Conservation (phyloP, 1,139 yeast genomes). For the Chernovozyma sophiae-reginae region DNA sequence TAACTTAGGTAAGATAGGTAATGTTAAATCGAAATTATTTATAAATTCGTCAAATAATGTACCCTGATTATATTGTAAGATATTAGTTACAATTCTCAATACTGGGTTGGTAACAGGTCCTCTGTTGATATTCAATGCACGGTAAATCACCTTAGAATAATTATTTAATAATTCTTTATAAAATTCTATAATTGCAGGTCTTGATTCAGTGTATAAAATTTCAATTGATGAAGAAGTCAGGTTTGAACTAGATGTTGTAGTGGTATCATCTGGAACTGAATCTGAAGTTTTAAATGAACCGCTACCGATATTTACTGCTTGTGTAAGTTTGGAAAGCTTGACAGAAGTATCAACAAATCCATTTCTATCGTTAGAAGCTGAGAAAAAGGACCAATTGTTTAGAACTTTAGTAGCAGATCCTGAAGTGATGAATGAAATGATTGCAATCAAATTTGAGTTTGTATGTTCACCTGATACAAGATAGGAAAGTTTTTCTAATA, state of each 20-base stretch:
- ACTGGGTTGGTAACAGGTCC: conserved; percentile 62
- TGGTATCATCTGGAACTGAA: conserved; percentile 16
- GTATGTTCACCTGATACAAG: conserved; percentile 10
- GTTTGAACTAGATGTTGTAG: not conserved
- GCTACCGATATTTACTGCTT: conserved; percentile 14
- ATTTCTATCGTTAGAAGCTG: conserved; percentile 58
- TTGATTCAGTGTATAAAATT: conserved; percentile 8
- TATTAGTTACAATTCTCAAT: conserved; percentile 49
- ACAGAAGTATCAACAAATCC: conserved; percentile 42
- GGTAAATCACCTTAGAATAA: conserved; percentile 60
- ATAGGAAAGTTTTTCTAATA: conserved; percentile 14
- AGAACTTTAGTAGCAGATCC: conserved; percentile 18
- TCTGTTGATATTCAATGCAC: conserved; percentile 59
- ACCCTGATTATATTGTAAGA: conserved; percentile 49
- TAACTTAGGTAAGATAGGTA: conserved; percentile 59
- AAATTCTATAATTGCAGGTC: conserved; percentile 27
- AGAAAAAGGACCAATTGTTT: conserved; percentile 54
- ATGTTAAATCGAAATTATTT: conserved; percentile 63
- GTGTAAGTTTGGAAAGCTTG: conserved; percentile 25
- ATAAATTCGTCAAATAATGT: conserved; percentile 53
- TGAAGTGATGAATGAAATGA: conserved; percentile 14
- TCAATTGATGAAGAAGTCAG: conserved; percentile 3
- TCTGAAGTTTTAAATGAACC: conserved; percentile 13
- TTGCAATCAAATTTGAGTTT: conserved; percentile 2
- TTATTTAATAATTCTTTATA: conserved; percentile 52